Evolutionary conservation across 2,329 filamentous ascomycete species (phyloP).

Genomic region (Pseudogymnoascus sp.): DNA sequence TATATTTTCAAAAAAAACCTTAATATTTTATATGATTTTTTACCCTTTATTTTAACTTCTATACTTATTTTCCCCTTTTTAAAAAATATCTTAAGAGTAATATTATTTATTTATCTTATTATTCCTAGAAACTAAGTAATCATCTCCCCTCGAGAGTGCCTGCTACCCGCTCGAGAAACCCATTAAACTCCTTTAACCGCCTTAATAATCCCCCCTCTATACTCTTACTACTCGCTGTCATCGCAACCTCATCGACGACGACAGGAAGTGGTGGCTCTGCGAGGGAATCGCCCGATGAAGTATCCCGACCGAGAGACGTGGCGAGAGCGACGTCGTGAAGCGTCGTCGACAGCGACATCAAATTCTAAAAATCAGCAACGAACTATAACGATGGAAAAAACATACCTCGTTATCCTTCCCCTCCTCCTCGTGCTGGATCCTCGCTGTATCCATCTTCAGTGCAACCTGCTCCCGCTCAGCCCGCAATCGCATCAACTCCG

Average conservation of each 20-base stretch:
- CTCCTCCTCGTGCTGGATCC: constrained; percentile 49
- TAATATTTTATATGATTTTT: too few relatives aligned
- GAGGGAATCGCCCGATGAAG: not conserved
- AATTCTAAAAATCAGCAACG: not conserved
- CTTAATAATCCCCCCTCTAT: constrained; percentile 44
- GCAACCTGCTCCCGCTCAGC: constrained; percentile 54
- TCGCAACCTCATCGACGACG: constrained; percentile 36
- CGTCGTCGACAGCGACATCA: constrained; percentile 16
- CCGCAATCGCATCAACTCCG: constrained; percentile 51
- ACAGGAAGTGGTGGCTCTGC: not conserved
- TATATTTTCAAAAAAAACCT: too few relatives aligned
- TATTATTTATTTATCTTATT: too few relatives aligned
- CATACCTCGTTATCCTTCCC: constrained; percentile 44
- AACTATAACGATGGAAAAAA: constrained; percentile 2
- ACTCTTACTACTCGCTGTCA: constrained; percentile 43
- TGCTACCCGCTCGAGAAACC: constrained; percentile 53
- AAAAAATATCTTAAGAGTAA: too few relatives aligned
- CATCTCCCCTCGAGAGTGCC: constrained; percentile 40
- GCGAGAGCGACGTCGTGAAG: constrained; percentile 57
- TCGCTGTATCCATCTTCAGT: constrained; percentile 53
- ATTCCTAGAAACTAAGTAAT: not conserved
- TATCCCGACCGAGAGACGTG: constrained; percentile 24
- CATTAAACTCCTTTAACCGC: constrained; percentile 53
- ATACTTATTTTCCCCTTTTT: too few relatives aligned
- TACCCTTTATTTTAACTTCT: too few relatives aligned